Conservation (phyloP, 2,329 filamentous ascomycete genomes). For the Aspergillus sp. region DNA sequence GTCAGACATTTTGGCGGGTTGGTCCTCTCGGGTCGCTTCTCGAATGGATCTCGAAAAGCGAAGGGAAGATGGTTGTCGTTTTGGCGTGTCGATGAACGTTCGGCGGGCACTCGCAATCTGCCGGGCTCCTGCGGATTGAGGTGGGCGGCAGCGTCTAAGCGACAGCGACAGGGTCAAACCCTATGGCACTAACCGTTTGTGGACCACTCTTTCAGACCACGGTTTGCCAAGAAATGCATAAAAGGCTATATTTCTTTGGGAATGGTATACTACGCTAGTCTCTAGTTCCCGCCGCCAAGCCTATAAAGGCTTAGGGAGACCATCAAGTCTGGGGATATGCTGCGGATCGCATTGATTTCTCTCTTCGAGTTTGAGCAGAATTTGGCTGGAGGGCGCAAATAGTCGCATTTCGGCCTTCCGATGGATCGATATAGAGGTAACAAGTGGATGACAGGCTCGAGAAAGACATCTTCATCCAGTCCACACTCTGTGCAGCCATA, state of each 20-base stretch:
- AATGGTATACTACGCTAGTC: background rate
- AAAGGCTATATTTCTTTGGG: background rate
- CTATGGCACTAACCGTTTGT: constrained; percentile 39
- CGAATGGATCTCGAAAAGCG: constrained; percentile 53
- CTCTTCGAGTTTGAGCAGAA: no score
- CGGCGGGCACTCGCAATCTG: constrained; percentile 33
- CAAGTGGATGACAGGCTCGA: no score
- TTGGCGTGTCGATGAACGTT: constrained; percentile 41
- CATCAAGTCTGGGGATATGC: no score
- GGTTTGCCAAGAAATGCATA: no score
- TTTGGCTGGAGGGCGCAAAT: no score
- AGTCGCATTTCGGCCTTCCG: no score
- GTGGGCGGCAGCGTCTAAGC: constrained; percentile 49
- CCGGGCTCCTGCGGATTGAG: constrained; percentile 31
- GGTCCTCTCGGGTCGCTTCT: constrained; percentile 50
- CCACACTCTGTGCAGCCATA: no score
- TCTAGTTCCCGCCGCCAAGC: no score
- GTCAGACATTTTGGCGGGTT: constrained; percentile 79
- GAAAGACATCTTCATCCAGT: no score
- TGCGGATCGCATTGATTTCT: no score
- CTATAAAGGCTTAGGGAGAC: no score
- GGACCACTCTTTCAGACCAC: constrained; percentile 7
- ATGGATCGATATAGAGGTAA: no score
- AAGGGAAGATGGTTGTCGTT: constrained; percentile 43
- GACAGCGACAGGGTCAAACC: constrained; percentile 50